Evolutionary conservation across 441 rosid genomes (phyloP), one percentile per base, ranked within the genome.

Genomic region (Pelargonium australe): DNA sequence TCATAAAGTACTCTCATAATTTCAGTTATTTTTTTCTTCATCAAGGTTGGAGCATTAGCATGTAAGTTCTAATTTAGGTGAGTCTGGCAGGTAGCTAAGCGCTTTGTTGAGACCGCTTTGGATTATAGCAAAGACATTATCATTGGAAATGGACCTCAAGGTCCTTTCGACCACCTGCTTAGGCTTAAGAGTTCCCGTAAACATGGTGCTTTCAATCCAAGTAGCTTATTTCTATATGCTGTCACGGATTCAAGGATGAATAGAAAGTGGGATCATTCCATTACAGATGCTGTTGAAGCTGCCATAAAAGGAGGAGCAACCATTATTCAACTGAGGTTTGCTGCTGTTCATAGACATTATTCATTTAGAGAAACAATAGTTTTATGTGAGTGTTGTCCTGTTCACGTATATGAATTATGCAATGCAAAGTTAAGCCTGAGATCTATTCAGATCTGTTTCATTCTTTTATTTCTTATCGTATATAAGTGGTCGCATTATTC

Each of bases 301-400:
- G 95, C 93, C 69, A 78, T 92, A 71, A 86, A 85, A 72, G 98
- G 99, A 78, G 98, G 98, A 23, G 96, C 97, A 51, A 90, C 97
- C 70, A 87, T 92, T 76, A 71, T 90, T 68, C 99, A 95, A 70
- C 70, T 95, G 65, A 90, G 98, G 98, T 94, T 72, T 64, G 75
- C 70, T 28, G 16, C 66, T 45, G 47, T 60, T 53, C 7, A 16
- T 37, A 68, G 70, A 53, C 37, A 60, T 68, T n/a, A 1, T 7
- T n/a, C 49, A 13, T 23, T 64, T 34, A 28, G 9, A 7, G 7
- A 41, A 8, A 41, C 44, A 41, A 41, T 41, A 41, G 44, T 41
- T 41, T 7, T 28, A 62, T 62, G 2, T 7, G 7, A 63, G 11
- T 7, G 44, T 41, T 41, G n/a, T 31, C 58, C 7, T 19, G 8